Base-by-base conservation (phyloP, 1,284 basidiomycete species). In the Schizopora paradoxa region DNA sequence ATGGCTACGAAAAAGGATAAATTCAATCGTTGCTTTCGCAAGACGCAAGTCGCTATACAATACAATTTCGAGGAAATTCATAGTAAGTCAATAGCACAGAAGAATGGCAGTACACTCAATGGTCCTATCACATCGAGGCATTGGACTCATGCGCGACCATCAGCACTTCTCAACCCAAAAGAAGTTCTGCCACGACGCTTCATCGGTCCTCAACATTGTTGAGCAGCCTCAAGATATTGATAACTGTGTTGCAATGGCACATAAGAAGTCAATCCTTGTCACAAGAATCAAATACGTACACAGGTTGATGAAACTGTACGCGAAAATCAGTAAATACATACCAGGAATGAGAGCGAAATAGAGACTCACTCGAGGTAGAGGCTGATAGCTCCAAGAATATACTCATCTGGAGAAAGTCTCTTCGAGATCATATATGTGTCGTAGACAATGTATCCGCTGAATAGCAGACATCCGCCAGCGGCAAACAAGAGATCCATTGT, bases 371-470 rank as follows among this genome's bases (percentile, higher is more conserved):
- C 89, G 48, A 92, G 82, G 65, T 92, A 95, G 29, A 95, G 78
- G 54, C 80, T 86, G 61, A 95, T 83, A 36, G 86, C 75, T 39
- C 82, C 91, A 67, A 91, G 70, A 51, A 93, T 91, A 66, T 78
- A 93, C 61, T 94, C 91, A 54, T 93, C 91, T 1, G 89, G 87
- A 10, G 84, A 87, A 27, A 93, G 68, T 45, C 79, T 76, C 52
- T 77, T 79, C 64, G 85, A 88, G 65, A 95, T 90, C 50, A 82
- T 62, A 63, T 85, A 89, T 1, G 91, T 95, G 61, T 94, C 91
- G 59, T 85, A 93, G 54, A 89, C 78, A 54, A 90, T 72, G 57
- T 90, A 89, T 28, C 81, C 87, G 52, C 83, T 87, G 71, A 94
- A 94, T 48, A 94, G 63, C 35, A 92, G 67, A 54, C 79, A 82